phyloP scores from a whole-genome alignment of 2,329 filamentous ascomycete species.

The Epichloe bromicola region DNA sequence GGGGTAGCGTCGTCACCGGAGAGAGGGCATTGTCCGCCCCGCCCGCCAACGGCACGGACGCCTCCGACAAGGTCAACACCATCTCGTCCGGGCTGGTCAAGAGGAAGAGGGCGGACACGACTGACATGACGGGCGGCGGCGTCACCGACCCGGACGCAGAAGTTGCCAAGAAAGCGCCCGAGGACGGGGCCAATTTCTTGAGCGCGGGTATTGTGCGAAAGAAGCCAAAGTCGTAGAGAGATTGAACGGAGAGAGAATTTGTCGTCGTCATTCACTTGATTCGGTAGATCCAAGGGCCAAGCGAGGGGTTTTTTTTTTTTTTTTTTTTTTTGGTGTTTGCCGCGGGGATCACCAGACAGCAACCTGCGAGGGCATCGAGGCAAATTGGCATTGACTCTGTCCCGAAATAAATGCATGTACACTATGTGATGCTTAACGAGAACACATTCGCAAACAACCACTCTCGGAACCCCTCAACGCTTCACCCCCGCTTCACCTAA shows the following conservation, averaged over 20 bases:
- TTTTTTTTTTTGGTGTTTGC: too few relatives aligned
- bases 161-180: constrained; percentile 42
- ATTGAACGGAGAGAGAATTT: background rate
- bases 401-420: too few relatives aligned
- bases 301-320: too few relatives aligned
- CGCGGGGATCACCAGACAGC: too few relatives aligned
- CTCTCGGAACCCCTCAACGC: too few relatives aligned
- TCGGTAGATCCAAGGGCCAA: too few relatives aligned
- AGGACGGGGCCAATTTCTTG: constrained; percentile 35
- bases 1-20: constrained; percentile 40
- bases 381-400: too few relatives aligned
- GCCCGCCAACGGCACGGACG: constrained; percentile 5
- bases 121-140: constrained; percentile 9
- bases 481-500: background rate
- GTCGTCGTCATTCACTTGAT: too few relatives aligned
- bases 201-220: constrained; percentile 38
- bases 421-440: background rate
- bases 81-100: constrained; percentile 37
- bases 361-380: too few relatives aligned
- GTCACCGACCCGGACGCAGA: constrained; percentile 35
- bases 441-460: background rate
- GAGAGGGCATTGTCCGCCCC: constrained; percentile 16
- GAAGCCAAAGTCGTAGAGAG: constrained; percentile 34
- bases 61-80: constrained; percentile 25
- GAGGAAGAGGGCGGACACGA: constrained; percentile 26